Base-by-base conservation (phyloP, 345 rosid species). In the Eucalyptus sp. region DNA sequence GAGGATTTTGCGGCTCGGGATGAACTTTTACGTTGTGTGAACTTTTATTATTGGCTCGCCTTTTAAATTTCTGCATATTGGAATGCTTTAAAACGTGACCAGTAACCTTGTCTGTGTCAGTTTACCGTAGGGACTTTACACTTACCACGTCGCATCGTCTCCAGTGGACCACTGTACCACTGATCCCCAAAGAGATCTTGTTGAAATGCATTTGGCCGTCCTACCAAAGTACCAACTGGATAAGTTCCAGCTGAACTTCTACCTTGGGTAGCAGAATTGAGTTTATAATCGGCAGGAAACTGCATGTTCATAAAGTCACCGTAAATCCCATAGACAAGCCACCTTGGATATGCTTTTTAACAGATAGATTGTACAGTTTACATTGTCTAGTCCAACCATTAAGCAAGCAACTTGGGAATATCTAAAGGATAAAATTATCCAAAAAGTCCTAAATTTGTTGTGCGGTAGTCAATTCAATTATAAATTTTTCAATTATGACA, bases 391-490 rank as follows among this genome's bases (percentile, higher is more conserved):
- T n/a, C 76, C 37, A 64, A 64, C 37, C 76, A 15, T n/a, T 2
- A 29, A 13, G 37, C 16, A n/a, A 29, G 76, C 76, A 14, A 31
- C 17, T 15, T 14, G 3, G 18, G 76, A n/a, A 64, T 64, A n/a
- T 64, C 9, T 14, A 12, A 64, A 14, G 2, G 10, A n/a, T 11
- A 66, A n/a, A n/a, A 66, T 66, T 66, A 66, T 66, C 20, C 3
- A n/a, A 8, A 15, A 66, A n/a, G 33, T 13, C 31, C 3, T 60
- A 27, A 5, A 60, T 4, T 5, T 25, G 0, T 11, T 27, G 1
- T 60, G 4, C 2, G 0, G 3, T 14, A 0, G 0, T 8, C 1
- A 66, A 24, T 10, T 22, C 3, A 9, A 56, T 24, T 3, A 24
- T 56, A 22, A 56, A 56, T 22, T 1, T 56, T 56, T 56, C 0